Evolutionary conservation across 331 rosid genomes (phyloP), one percentile per base, ranked within the genome.

Genomic region (Erythrophleum ivorense): DNA sequence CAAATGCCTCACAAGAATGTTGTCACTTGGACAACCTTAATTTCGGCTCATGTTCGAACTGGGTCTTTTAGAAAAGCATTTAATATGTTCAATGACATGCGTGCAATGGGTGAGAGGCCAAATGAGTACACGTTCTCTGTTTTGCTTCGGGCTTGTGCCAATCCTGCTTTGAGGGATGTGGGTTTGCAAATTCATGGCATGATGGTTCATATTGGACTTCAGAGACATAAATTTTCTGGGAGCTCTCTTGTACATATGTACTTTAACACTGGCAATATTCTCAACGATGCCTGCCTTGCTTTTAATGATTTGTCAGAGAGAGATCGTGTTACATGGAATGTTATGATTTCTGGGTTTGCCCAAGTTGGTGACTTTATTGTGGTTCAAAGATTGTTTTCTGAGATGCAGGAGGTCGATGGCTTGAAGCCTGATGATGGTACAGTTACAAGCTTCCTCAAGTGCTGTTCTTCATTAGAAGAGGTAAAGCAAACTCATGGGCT

Each of bases 11-110:
- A 21, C 21, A 83, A 69, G 82, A 89, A 89, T 49, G 86, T 87
- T 76, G 90, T 89, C 67, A 70, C 92, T 0, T 89, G 92, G 90
- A 89, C 90, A 66, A 82, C 89, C 79, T 82, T 89, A 53, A 85
- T 89, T 75, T 85, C 92, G 0, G 78, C 87, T 3, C 81, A 89
- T 71, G 80, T 89, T 54, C 84, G 81, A 55, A 34, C 15, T 72
- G 87, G 87, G 79, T 80, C 86, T 16, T 80, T 78, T 19, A 43
- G 83, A 21, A 81, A 71, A 64, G 92, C 87, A 40, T 57, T 89
- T 31, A 40, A 76, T 41, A 43, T 87, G 76, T 83, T 89, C 71
- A 87, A 85, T 29, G 57, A 69, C 66, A 85, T 89, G 90, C 78
- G 78, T 80, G 83, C 64, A n/a, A 3, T 18, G 34, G 85, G 63